Conservation (phyloP, 768 basidiomycete species). For the Lentinula sp. region DNA sequence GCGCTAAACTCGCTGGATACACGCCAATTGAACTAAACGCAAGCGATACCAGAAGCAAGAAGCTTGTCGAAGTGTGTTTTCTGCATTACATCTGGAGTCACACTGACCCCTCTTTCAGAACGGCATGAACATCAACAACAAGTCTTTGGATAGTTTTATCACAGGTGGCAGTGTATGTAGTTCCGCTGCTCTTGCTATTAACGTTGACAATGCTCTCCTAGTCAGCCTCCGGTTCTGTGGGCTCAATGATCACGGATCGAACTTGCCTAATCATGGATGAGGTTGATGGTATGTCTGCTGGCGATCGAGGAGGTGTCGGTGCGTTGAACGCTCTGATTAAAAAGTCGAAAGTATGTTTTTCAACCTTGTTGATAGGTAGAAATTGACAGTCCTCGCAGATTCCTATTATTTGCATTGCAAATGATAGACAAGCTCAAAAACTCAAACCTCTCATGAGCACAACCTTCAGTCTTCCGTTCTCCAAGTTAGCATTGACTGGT, state of each 20-base stretch:
- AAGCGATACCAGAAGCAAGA: conserved; percentile 93
- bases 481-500: conserved; percentile 43
- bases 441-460: conserved; percentile 77
- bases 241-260: conserved; percentile 69
- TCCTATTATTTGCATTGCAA: conserved; percentile 97
- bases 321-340: conserved; percentile 89
- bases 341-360: conserved; percentile 68
- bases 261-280: conserved; percentile 98
- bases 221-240: conserved; percentile 56
- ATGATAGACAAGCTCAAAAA: conserved; percentile 83
- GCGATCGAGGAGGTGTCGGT: conserved; percentile 94
- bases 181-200: background rate
- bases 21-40: conserved; percentile 96
- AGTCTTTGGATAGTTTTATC: conserved; percentile 84
- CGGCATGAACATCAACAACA: conserved; percentile 86
- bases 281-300: conserved; percentile 98
- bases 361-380: background rate
- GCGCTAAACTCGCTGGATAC: conserved; percentile 85
- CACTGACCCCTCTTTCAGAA: conserved; percentile 39
- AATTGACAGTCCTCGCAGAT: conserved; percentile 43
- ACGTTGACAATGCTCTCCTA: conserved; percentile 12
- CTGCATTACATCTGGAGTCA: background rate
- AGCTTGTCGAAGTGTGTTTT: conserved; percentile 77
- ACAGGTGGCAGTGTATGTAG: conserved; percentile 40
- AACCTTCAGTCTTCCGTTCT: conserved; percentile 73